Conservation (phyloP, 31 red algal genomes). For the Asparagopsis taxiformis region DNA sequence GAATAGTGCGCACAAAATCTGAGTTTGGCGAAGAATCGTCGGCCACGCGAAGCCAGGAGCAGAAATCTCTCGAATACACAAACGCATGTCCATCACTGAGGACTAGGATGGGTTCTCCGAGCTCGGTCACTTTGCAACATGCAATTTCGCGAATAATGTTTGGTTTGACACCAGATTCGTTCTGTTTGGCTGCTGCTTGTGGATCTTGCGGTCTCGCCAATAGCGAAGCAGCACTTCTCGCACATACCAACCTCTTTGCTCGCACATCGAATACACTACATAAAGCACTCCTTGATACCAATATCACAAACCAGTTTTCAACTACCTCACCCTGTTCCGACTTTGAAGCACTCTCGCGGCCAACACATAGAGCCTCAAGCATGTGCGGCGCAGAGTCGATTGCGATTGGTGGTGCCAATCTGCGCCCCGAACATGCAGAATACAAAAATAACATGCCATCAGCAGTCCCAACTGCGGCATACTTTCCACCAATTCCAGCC, state of each 20-base stretch:
- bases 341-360: background rate
- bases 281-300: slow-evolving; percentile 67
- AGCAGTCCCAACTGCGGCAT: slow-evolving; percentile 61
- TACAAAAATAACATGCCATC: slow-evolving; percentile 80
- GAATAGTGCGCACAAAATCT: slow-evolving; percentile 55
- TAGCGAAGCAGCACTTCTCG: slow-evolving; percentile 70
- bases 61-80: slow-evolving; percentile 59
- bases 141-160: slow-evolving; percentile 51
- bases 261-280: slow-evolving; percentile 75
- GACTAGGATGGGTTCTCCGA: slow-evolving; percentile 67
- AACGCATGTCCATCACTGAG: slow-evolving; percentile 81
- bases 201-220: slow-evolving; percentile 50
- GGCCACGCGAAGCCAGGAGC: slow-evolving; percentile 80
- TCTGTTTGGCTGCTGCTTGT: slow-evolving; percentile 1
- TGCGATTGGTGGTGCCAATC: slow-evolving; percentile 74
- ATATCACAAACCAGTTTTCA: slow-evolving; percentile 56
- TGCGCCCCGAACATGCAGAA: slow-evolving; percentile 54
- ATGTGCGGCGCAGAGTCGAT: slow-evolving; percentile 82
- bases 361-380: slow-evolving; percentile 54
- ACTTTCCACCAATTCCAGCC: slow-evolving; percentile 50
- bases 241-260: slow-evolving; percentile 64
- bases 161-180: slow-evolving; percentile 4
- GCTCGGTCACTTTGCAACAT: slow-evolving; percentile 48
- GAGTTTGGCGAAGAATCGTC: slow-evolving; percentile 77
- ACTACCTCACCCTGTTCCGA: background rate